Conservation (phyloP, 805 yeast genomes). For the Pichia scutulata region DNA sequence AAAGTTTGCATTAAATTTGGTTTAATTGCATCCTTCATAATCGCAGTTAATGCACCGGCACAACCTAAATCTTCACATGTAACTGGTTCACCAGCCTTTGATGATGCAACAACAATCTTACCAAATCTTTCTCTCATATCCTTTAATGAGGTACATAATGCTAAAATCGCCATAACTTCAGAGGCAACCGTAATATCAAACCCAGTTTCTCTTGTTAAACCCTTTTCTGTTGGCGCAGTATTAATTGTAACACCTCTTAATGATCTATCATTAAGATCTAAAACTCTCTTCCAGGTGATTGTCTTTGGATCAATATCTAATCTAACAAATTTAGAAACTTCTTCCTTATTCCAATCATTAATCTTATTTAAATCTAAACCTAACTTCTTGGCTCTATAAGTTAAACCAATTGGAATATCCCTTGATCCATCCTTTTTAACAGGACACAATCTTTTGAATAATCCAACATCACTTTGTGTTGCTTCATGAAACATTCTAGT, state of each 20-base stretch:
- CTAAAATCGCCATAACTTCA: slow-evolving; percentile 93
- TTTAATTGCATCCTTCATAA: slow-evolving; percentile 91
- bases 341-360: slow-evolving; percentile 69
- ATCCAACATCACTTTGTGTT: slow-evolving; percentile 69
- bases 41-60: slow-evolving; percentile 93
- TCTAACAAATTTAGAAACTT: slow-evolving; percentile 66
- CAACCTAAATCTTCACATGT: slow-evolving; percentile 93
- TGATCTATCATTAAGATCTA: slow-evolving; percentile 89
- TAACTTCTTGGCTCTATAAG: slow-evolving; percentile 64
- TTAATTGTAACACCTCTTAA: slow-evolving; percentile 86
- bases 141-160: slow-evolving; percentile 65
- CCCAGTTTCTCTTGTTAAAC: slow-evolving; percentile 76
- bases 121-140: slow-evolving; percentile 89
- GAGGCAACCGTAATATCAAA: slow-evolving; percentile 96
- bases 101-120: slow-evolving; percentile 80
- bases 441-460: slow-evolving; percentile 83
- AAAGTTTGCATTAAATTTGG: slow-evolving; percentile 96
- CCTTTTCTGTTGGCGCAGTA: slow-evolving; percentile 89
- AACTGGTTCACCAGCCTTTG: slow-evolving; percentile 66
- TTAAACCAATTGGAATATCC: slow-evolving; percentile 71
- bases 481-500: slow-evolving; percentile 94
- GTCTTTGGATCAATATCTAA: slow-evolving; percentile 85
- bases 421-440: slow-evolving; percentile 68
- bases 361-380: slow-evolving; percentile 82
- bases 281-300: slow-evolving; percentile 87